Evolutionary conservation across 805 yeast species (phyloP), one percentile per base, ranked within the genome.

Genomic region (Cyberlindnera japonica): DNA sequence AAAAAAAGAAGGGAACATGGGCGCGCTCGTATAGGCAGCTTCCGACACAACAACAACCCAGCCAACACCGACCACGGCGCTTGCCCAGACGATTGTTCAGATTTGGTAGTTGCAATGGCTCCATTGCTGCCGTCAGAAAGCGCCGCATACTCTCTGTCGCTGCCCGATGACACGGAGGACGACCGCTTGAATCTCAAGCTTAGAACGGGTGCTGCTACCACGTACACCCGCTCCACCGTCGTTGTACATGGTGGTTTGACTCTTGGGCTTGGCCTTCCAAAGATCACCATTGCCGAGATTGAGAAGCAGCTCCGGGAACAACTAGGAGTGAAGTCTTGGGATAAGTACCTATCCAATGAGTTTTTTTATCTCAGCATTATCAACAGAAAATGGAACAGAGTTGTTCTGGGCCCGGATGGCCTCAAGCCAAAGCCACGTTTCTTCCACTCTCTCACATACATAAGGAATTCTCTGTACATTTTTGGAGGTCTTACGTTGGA

Each of bases 201-300:
- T 33, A 67, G 91, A 41, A 79, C 88, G 1, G 93, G 93, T 13
- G 75, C 87, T 2, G 77, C 87, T 0, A 63, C 79, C 2, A 64
- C 72, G 1, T 65, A 79, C 19, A 67, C 72, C 26, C 74, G 79
- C 50, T 82, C 90, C 6, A 66, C 78, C 36, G 67, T 83, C 2
- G 72, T 79, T 22, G 79, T 77, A 0, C 76, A 68, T 55, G 91
- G 90, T n/a, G 93, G 93, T 0, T 61, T 81, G 14, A 73, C 79
- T 0, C 59, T 79, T 9, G 83, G 82, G 1, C 53, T 83, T 14
- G 47, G 47, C 12, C 43, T 55, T 7, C 32, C 35, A 1, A 14
- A 16, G 5, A 30, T 51, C 13, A 47, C 51, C 1, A 33, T 47
- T 1, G 40, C 48, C 2, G 42, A 41, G 5, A 44, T 55, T 5